These are phyloP conservation scores for Citrullus amarus DNA, from an alignment of 306 rosid genomes.

Conservation along the genomic window DNA sequence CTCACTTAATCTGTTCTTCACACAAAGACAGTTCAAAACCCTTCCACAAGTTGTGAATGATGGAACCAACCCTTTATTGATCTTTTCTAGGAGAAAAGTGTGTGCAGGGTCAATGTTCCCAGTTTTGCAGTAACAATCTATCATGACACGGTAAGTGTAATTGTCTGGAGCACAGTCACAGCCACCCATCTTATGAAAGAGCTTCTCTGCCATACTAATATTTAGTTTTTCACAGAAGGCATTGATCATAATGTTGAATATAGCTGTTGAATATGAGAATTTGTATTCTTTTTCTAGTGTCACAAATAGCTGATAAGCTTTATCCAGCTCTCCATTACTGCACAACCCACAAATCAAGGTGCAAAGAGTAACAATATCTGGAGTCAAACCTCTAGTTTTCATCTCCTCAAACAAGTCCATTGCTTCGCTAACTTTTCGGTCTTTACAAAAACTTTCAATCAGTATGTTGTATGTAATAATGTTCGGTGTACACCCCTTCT, in stretches of 20 bases:
- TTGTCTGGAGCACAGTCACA: slow-evolving; percentile 40
- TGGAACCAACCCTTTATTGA: slow-evolving; percentile 54
- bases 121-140: slow-evolving; percentile 69
- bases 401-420: slow-evolving; percentile 49
- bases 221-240: slow-evolving; percentile 61
- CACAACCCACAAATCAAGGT: slow-evolving; percentile 61
- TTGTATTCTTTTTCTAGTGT: slow-evolving; percentile 28
- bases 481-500: slow-evolving; percentile 61
- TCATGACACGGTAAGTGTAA: slow-evolving; percentile 68
- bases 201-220: slow-evolving; percentile 35
- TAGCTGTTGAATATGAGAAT: slow-evolving; percentile 49
- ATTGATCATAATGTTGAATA: slow-evolving; percentile 54
- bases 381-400: slow-evolving; percentile 42
- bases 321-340: slow-evolving; percentile 52
- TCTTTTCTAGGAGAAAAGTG: slow-evolving; percentile 40
- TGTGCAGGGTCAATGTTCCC: slow-evolving; percentile 52
- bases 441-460: slow-evolving; percentile 74
- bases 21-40: slow-evolving; percentile 67
- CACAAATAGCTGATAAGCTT: slow-evolving; percentile 54
- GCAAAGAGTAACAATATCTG: slow-evolving; percentile 56
- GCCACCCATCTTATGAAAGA: slow-evolving; percentile 50
- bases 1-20: slow-evolving; percentile 47
- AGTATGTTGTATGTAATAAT: slow-evolving; percentile 56
- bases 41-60: slow-evolving; percentile 58
- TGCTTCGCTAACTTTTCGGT: slow-evolving; percentile 49